Base-by-base conservation (phyloP, 805 yeast genomes). In the Suhomyces faveliae region DNA sequence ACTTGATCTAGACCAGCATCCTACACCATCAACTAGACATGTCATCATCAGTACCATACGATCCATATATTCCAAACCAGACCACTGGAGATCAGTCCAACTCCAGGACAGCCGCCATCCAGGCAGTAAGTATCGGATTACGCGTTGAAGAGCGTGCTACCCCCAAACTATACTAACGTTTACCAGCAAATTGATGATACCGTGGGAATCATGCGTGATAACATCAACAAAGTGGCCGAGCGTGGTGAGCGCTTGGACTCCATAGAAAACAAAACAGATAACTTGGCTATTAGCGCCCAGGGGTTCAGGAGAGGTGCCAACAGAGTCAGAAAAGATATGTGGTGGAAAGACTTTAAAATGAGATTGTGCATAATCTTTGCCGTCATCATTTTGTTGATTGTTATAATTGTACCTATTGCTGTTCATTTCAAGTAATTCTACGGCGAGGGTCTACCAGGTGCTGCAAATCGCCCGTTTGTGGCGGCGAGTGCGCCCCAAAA, bases 331-430 rank as follows among this genome's bases (percentile, higher is more conserved):
- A 92, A 91, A 70, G 96, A 91, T 64, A 92, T 92, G 97, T 92
- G 98, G 98, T 88, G 96, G 87, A 92, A 94, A 70, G 96, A 92
- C 67, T 79, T 94, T 81, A 94, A 94, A 76, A 87, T 94, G 92
- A 85, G 96, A 69, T 74, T 91, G 76, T 92, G 98, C 70, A 71
- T 88, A 49, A 85, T 91, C 50, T 82, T 85, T 42, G 87, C 85
- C 23, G 84, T 85, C 21, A 72, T 94, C 45, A 83, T 92, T 62
- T 82, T 91, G 45, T 71, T 92, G 57, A 71, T 92, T 49, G 87
- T 92, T 47, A 96, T 92, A 48, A 87, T 91, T 56, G 97, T 92
- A 35, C 98, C 98, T 24, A 83, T 94, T 52, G 97, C 88, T 27
- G 89, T 92, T 48, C 96, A 91, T 65, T 91, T 90, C 67, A 78